These are phyloP conservation scores for Blastocystis hominis DNA, from an alignment of 352 stramenopile genomes.

Conservation along the genomic window DNA sequence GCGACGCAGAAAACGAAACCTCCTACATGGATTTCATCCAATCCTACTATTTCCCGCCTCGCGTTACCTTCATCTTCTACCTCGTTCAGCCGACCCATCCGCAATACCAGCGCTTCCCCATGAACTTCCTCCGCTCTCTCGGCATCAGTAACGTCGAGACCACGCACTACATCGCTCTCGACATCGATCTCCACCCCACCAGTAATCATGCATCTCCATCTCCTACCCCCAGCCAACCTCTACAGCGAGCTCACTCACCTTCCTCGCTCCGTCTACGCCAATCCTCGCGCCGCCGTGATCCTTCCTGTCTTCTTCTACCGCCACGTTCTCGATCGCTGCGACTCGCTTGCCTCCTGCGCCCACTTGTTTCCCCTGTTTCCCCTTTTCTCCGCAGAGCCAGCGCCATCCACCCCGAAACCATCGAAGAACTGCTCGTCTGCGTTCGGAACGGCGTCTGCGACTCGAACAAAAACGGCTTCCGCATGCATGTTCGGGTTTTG, in stretches of 20 bases:
- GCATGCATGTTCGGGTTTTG: neutral
- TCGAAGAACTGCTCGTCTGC: neutral
- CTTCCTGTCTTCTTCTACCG: conserved; percentile 48
- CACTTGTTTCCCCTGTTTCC: neutral
- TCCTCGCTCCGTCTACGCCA: neutral
- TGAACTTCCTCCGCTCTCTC: conserved; percentile 27
- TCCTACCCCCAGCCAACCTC: neutral
- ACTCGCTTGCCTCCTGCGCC: neutral
- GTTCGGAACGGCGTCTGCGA: neutral
- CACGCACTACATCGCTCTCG: conserved; percentile 31
- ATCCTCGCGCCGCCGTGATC: conserved; percentile 13
- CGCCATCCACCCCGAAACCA: neutral
- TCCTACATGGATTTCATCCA: neutral
- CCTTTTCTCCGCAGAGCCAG: neutral
- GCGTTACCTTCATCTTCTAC: conserved; percentile 15
- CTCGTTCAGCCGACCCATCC: neutral
- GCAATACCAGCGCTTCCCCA: conserved; percentile 9
- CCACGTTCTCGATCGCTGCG: neutral
- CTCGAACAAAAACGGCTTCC: neutral
- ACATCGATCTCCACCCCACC: conserved; percentile 35
- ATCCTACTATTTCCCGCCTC: neutral
- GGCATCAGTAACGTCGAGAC: neutral
- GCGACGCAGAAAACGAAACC: neutral
- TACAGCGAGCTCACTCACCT: neutral
- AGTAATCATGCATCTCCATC: neutral